Conservation (phyloP, 495 filamentous ascomycete species). For the Penicillium riverlandense region DNA sequence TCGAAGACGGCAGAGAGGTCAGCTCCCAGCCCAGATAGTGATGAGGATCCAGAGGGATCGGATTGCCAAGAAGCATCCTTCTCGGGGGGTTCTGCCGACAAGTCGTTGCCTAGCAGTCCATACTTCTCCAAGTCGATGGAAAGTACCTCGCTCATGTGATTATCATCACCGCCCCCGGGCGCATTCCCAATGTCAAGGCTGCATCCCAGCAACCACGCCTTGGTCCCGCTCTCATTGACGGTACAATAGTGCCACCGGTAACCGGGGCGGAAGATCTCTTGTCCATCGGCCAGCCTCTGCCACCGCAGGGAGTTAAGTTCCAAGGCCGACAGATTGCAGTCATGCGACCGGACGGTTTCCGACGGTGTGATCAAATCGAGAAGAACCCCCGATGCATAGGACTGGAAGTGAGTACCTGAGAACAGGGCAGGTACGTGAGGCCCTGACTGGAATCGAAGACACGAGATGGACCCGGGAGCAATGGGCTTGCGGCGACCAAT, state of each 20-base stretch:
- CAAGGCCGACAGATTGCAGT: conserved; percentile 83
- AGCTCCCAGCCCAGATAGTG: conserved; percentile 60
- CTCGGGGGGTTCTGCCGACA: conserved; percentile 53
- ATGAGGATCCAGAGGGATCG: conserved; percentile 38
- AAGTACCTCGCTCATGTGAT: conserved; percentile 89
- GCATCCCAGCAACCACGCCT: conserved; percentile 93
- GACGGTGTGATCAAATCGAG: conserved; percentile 92
- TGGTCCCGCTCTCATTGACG: conserved; percentile 85
- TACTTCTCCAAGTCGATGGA: conserved; percentile 82
- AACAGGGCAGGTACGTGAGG: conserved; percentile 80
- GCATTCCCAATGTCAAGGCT: conserved; percentile 55
- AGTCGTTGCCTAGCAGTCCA: conserved; percentile 76
- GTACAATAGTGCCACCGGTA: conserved; percentile 98
- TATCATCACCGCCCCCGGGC: conserved; percentile 57
- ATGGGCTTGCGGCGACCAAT: conserved; percentile 62
- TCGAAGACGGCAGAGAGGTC: conserved; percentile 85
- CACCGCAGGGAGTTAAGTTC: conserved; percentile 81
- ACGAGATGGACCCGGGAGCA: conserved; percentile 84
- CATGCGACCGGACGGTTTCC: conserved; percentile 70
- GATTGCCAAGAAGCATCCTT: conserved; percentile 45
- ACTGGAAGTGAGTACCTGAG: conserved; percentile 87
- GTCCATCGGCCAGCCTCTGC: conserved; percentile 89
- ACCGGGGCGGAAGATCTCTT: conserved; percentile 78
- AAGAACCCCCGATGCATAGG: conserved; percentile 86
- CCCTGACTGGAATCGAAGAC: conserved; percentile 81